phyloP scores from a whole-genome alignment of 176 grass and related monocot species.

The Olyra latifolia region DNA sequence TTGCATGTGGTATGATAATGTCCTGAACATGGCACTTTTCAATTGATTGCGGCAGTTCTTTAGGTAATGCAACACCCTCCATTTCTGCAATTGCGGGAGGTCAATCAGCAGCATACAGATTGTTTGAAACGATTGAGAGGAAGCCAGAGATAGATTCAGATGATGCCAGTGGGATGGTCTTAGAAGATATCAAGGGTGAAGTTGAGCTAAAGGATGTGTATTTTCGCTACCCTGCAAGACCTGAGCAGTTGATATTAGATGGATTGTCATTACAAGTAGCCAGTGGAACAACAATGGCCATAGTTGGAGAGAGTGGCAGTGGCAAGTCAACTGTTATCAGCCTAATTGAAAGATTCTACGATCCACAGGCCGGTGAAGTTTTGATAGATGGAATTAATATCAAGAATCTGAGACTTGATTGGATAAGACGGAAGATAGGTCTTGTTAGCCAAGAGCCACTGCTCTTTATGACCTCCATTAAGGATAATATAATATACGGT shows the following conservation, averaged over 20 bases:
- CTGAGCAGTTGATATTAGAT: slow-evolving; percentile 62
- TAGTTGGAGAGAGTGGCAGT: slow-evolving; percentile 95
- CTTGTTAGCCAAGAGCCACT: slow-evolving; percentile 68
- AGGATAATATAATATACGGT: slow-evolving; percentile 61
- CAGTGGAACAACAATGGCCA: slow-evolving; percentile 68
- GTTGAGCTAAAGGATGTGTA: slow-evolving; percentile 65
- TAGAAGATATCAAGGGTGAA: slow-evolving; percentile 66
- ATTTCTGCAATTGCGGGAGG: slow-evolving; percentile 61
- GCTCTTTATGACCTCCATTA: slow-evolving; percentile 59
- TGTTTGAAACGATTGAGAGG: slow-evolving; percentile 70
- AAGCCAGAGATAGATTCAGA: slow-evolving; percentile 79
- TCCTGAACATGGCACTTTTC: slow-evolving; percentile 14
- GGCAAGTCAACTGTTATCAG: slow-evolving; percentile 85
- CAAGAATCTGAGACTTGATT: slow-evolving; percentile 53
- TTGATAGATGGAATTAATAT: slow-evolving; percentile 63
- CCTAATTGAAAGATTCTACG: slow-evolving; percentile 57
- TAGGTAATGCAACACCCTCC: slow-evolving; percentile 69
- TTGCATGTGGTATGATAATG: background rate
- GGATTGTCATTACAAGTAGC: slow-evolving; percentile 62
- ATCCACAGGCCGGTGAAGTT: slow-evolving; percentile 55
- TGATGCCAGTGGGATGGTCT: slow-evolving; percentile 45
- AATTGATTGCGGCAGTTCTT: slow-evolving; percentile 52
- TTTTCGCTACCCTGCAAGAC: slow-evolving; percentile 74
- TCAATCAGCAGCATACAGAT: slow-evolving; percentile 72
- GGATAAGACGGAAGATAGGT: slow-evolving; percentile 67